Conservation (phyloP, 169 alveolate genomes). For the Babesia microti region DNA sequence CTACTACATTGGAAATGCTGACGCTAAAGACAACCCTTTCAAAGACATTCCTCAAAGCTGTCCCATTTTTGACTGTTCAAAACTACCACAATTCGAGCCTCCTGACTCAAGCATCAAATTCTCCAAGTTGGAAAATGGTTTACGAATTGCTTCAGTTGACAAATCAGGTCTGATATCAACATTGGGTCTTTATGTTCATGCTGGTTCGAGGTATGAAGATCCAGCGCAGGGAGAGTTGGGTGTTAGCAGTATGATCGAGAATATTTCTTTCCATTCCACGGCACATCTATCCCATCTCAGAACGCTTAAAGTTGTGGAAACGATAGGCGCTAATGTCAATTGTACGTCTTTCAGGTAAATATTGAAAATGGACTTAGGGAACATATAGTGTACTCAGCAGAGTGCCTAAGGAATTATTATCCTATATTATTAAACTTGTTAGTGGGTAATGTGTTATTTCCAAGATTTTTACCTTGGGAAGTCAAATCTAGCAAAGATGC, state of each 20-base stretch:
- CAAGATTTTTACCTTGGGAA: constrained; percentile 73
- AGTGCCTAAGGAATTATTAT: constrained; percentile 63
- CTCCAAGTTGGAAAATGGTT: constrained; percentile 73
- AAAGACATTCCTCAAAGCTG: constrained; percentile 55
- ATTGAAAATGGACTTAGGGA: constrained; percentile 52
- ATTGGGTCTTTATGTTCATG: constrained; percentile 60
- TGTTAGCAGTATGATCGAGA: constrained; percentile 69
- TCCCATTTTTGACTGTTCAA: constrained; percentile 43
- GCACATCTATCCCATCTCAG: constrained; percentile 76
- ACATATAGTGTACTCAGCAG: constrained; percentile 63
- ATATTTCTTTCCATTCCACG: constrained; percentile 72
- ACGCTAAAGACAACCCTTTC: constrained; percentile 51
- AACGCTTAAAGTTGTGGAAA: constrained; percentile 72
- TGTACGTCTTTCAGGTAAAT: constrained; percentile 49
- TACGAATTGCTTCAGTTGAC: constrained; percentile 60
- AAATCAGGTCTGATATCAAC: constrained; percentile 29
- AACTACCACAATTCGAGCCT: constrained; percentile 46
- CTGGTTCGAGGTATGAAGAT: constrained; percentile 70
- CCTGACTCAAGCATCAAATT: constrained; percentile 56
- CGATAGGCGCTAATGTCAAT: constrained; percentile 68
- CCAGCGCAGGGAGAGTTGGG: constrained; percentile 56
- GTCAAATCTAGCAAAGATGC: constrained; percentile 56
- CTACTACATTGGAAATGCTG: constrained; percentile 55
- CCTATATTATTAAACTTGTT: constrained; percentile 67
- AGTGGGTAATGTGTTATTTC: constrained; percentile 75